phyloP scores from a whole-genome alignment of 1,284 basidiomycete genomes.

The Malassezia furfur region DNA sequence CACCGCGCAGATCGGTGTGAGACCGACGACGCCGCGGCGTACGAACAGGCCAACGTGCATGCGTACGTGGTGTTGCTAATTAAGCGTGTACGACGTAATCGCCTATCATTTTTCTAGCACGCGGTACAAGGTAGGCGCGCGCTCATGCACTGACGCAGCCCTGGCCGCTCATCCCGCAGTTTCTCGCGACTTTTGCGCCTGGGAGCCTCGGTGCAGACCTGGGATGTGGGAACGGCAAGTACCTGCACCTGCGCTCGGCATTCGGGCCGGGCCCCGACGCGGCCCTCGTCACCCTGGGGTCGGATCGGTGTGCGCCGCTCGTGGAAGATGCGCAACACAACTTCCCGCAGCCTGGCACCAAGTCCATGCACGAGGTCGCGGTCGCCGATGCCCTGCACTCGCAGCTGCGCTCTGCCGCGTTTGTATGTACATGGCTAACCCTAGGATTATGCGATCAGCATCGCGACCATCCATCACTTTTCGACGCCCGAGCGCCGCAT shows the following conservation, averaged over 20 bases:
- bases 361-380: constrained; percentile 30
- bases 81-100: constrained; percentile 72
- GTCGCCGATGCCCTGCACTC: constrained; percentile 40
- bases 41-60: constrained; percentile 44
- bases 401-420: constrained; percentile 23
- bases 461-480: constrained; percentile 47
- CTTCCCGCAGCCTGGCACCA: constrained; percentile 16
- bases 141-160: constrained; percentile 53
- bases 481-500: constrained; percentile 32
- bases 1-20: neutral
- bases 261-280: constrained; percentile 6
- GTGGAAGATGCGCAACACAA: constrained; percentile 30
- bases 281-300: constrained; percentile 29
- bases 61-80: constrained; percentile 28
- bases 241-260: constrained; percentile 54
- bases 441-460: constrained; percentile 44
- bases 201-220: constrained; percentile 83
- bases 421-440: constrained; percentile 2
- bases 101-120: constrained; percentile 86
- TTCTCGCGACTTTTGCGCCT: constrained; percentile 64
- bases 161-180: constrained; percentile 83
- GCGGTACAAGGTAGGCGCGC: constrained; percentile 67
- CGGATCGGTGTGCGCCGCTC: constrained; percentile 65
- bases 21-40: constrained; percentile 24
- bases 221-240: constrained; percentile 96